phyloP scores from a whole-genome alignment of 148 eudicot genomes.

The Silene conica region DNA sequence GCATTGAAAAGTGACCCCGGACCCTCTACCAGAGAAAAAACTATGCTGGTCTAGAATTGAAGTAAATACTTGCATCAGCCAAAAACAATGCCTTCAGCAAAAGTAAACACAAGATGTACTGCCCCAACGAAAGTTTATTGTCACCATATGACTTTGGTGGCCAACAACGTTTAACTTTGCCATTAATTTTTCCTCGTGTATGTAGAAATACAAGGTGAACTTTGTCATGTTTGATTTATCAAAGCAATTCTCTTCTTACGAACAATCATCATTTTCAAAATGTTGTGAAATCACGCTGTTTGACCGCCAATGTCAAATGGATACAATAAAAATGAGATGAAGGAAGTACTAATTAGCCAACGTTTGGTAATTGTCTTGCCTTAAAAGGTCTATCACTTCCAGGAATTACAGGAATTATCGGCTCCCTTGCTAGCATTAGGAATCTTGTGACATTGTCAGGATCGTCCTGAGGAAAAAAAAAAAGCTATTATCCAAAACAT shows the following conservation, averaged over 20 bases:
- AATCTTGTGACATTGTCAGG: constrained; percentile 47
- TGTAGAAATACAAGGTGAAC: background rate
- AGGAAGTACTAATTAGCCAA: background rate
- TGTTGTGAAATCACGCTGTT: background rate
- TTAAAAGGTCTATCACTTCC: constrained; percentile 50
- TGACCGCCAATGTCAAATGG: background rate
- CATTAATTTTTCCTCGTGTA: background rate
- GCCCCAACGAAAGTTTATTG: no score
- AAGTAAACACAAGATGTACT: background rate
- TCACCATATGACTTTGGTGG: background rate
- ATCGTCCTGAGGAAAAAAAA: constrained; percentile 37
- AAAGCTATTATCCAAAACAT: constrained; percentile 14
- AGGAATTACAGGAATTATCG: constrained; percentile 41
- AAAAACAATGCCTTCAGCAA: constrained; percentile 2
- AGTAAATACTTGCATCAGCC: constrained; percentile 10
- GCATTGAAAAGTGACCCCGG: constrained; percentile 53
- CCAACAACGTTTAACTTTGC: background rate
- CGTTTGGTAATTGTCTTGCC: constrained; percentile 19
- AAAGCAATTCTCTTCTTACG: no score
- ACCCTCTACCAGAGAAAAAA: constrained; percentile 50
- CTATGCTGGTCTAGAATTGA: constrained; percentile 43
- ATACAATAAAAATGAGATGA: background rate
- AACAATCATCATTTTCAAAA: no score
- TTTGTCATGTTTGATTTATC: no score
- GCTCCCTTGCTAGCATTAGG: constrained; percentile 50